Base-by-base conservation (phyloP, 1,284 basidiomycete genomes). In the Mrakiaceae sp. region DNA sequence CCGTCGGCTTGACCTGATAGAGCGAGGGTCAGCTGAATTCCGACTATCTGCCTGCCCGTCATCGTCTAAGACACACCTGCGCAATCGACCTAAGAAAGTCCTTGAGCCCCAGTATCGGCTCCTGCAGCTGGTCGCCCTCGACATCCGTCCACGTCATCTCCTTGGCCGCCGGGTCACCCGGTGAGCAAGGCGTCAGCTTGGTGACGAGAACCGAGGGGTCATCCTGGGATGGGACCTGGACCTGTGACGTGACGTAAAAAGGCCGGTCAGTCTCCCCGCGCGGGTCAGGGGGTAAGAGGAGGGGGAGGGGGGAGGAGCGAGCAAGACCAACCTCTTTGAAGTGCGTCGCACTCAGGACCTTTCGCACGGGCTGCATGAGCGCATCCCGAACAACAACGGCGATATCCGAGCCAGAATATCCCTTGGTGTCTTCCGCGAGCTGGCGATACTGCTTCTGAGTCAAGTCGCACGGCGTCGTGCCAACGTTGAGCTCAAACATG, bases 401-500 rank as follows among this genome's bases (percentile, higher is more conserved):
- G 67, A 98, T 93, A 79, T 98, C 95, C 11, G 91, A 94, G 10
- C 95, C 95, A 47, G 92, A 92, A 75, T 93, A 97, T 81, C 94
- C 94, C 27, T 97, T 90, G 0, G 95, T 98, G 72, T 82, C 83
- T 16, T 89, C 83, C 1, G 91, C 95, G 5, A 98, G 82, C 48
- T 79, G 72, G 59, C 88, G 85, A 73, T 88, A 95, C 72, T 98
- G 94, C 71, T 87, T 83, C 60, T 81, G 79, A 7, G 82, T 78
- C 6, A 98, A 82, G 69, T 88, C 81, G 75, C 91, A 94, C 14
- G 95, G 95, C 3, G 95, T 98, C 39, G 85, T 81, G 4, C 96
- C 96, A 57, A 98, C 84, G 72, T 98, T 95, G 63, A 98, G 84
- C 79, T 97, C 88, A 74, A 98, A 98, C 90, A 98, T 98, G 52